These are phyloP conservation scores for Puccinia polysora DNA, from an alignment of 1,284 basidiomycete genomes.

Conservation along the genomic window DNA sequence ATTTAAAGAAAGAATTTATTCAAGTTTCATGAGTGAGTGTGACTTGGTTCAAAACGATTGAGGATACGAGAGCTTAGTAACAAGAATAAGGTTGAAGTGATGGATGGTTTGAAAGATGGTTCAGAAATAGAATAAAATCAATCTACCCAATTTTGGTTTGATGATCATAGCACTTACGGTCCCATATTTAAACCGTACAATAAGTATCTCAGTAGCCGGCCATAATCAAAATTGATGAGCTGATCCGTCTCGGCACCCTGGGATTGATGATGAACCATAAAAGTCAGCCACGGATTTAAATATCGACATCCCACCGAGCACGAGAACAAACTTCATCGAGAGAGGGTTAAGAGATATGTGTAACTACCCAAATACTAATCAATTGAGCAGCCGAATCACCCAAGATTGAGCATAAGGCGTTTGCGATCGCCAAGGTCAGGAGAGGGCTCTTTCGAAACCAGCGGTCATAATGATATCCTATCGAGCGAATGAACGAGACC, in stretches of 20 bases:
- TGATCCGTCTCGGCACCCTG: constrained; percentile 3
- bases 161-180: constrained; percentile 33
- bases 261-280: neutral
- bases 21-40: neutral
- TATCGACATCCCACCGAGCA: neutral
- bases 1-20: neutral
- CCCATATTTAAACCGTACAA: constrained; percentile 38
- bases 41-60: no score
- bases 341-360: no score
- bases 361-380: constrained; percentile 26
- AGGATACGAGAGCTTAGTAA: neutral
- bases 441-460: constrained; percentile 31
- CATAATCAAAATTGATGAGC: constrained; percentile 10
- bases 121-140: constrained; percentile 6
- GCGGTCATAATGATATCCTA: constrained; percentile 28
- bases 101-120: neutral
- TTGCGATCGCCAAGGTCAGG: constrained; percentile 18
- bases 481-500: constrained; percentile 18
- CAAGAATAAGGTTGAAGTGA: constrained; percentile 1
- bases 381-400: constrained; percentile 30
- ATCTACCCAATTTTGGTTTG: constrained; percentile 24
- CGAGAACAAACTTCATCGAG: neutral
- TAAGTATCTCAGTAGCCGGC: constrained; percentile 18
- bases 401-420: constrained; percentile 26
- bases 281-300: neutral